Evolutionary conservation across 768 basidiomycete species (phyloP).

Genomic region (Lactifluus subvellereus): DNA sequence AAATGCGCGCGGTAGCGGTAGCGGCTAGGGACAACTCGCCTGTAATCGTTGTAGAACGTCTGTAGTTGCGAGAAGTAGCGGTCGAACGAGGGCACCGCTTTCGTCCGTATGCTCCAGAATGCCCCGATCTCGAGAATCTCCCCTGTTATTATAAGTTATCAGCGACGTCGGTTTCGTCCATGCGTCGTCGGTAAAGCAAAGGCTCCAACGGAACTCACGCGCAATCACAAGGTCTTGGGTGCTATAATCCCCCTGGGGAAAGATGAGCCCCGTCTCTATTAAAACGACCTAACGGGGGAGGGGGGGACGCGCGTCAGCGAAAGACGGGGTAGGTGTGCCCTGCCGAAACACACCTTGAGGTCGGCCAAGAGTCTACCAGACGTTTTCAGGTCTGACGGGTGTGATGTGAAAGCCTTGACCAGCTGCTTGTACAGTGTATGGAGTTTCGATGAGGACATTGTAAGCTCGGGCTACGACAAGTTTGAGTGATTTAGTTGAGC

Average conservation of each 20-base stretch:
- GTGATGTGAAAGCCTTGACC: slow-evolving; percentile 56
- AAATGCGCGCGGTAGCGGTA: too few relatives aligned
- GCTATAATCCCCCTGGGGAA: slow-evolving; percentile 62
- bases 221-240: slow-evolving; percentile 50
- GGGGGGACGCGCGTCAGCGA: background rate
- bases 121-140: slow-evolving; percentile 96
- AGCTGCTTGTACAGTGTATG: slow-evolving; percentile 61
- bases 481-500: background rate
- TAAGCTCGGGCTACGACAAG: background rate
- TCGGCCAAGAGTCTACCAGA: slow-evolving; percentile 57
- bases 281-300: slow-evolving; percentile 55
- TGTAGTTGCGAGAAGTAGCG: slow-evolving; percentile 91
- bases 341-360: slow-evolving; percentile 57
- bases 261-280: slow-evolving; percentile 68
- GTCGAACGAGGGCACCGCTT: slow-evolving; percentile 89
- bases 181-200: background rate
- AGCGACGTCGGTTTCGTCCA: background rate
- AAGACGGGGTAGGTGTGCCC: background rate
- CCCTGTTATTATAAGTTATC: slow-evolving; percentile 41
- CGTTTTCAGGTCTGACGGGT: slow-evolving; percentile 62
- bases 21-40: slow-evolving; percentile 36
- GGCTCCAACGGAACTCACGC: slow-evolving; percentile 2
- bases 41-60: slow-evolving; percentile 83
- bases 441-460: slow-evolving; percentile 51
- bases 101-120: slow-evolving; percentile 84